Percentiles rank a stretch among this genome's conserved stretches.
Evolutionary conservation across 1,284 basidiomycete species (phyloP).

Genomic region (Xerocomus amazonicus): DNA sequence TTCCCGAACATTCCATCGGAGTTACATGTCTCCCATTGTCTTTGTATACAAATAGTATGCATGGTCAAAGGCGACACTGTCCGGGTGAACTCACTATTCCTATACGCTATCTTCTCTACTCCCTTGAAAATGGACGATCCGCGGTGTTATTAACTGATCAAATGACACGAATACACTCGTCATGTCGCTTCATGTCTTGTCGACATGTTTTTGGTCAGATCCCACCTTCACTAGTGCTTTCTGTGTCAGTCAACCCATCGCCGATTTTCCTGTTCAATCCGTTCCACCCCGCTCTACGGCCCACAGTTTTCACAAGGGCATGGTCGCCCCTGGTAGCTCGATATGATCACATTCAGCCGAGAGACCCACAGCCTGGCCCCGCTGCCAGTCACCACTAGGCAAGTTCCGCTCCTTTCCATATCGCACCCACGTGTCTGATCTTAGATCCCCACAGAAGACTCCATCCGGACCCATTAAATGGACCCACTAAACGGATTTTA

Average conservation of each 20-base stretch:
- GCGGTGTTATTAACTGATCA: constrained; percentile 11
- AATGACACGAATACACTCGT: constrained; percentile 9
- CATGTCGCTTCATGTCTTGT: constrained; percentile 15
- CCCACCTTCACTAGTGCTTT: neutral
- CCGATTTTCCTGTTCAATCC: constrained; percentile 1
- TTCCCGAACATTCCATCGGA: no score
- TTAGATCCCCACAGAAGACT: no score
- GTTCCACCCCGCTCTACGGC: neutral
- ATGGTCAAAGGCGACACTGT: neutral
- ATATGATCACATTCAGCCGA: no score
- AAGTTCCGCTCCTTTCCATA: neutral
- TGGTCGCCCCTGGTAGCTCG: no score
- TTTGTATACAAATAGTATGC: no score
- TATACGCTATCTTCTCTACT: neutral
- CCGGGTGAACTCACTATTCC: neutral
- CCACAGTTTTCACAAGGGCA: neutral
- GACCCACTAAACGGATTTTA: constrained; percentile 17
- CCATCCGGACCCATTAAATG: neutral
- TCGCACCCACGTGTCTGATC: no score
- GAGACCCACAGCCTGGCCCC: no score
- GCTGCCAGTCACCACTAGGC: neutral
- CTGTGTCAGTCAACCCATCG: no score
- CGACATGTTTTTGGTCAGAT: neutral
- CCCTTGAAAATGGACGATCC: constrained; percentile 1
- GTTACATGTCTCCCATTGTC: no score